Conservation (phyloP, 176 grass and related monocot genomes). For the Carex littledalei region DNA sequence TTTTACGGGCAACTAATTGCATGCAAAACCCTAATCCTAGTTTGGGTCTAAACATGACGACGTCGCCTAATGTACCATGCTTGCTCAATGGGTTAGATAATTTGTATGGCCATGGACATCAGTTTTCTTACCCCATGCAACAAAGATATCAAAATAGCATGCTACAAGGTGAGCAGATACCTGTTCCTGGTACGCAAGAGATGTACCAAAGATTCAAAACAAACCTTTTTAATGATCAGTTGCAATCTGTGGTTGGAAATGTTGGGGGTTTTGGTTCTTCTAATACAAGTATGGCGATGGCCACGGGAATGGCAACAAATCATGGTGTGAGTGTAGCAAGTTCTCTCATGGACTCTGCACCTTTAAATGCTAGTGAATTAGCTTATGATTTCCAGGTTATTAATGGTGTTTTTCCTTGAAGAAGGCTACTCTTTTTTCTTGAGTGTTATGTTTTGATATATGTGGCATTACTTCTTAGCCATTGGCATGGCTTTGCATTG, state of each 20-base stretch:
- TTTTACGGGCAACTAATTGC: constrained; percentile 16
- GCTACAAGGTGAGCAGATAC: neutral
- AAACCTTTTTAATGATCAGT: constrained; percentile 18
- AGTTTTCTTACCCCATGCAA: constrained; percentile 16
- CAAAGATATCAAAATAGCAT: constrained; percentile 17
- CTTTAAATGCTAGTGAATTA: constrained; percentile 3
- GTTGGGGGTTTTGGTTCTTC: neutral
- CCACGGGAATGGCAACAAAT: constrained; percentile 3
- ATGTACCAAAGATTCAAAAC: constrained; percentile 21
- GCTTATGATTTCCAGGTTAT: constrained; percentile 11
- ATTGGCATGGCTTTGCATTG: constrained; percentile 7
- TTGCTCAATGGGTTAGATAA: constrained; percentile 12
- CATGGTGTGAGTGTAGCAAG: neutral
- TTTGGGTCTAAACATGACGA: constrained; percentile 6
- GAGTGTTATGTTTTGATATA: neutral
- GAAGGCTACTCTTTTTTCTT: neutral
- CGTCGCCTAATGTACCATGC: constrained; percentile 8
- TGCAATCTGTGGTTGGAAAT: constrained; percentile 22
- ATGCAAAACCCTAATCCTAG: constrained; percentile 22
- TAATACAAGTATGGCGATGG: neutral
- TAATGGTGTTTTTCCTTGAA: constrained; percentile 6
- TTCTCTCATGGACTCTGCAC: constrained; percentile 9
- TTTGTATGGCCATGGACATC: constrained; percentile 13
- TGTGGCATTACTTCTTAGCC: constrained; percentile 1
- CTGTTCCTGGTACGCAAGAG: neutral